Evolutionary conservation across 176 grass and related monocot genomes (phyloP).

Genomic region (Panicum miliaceum): DNA sequence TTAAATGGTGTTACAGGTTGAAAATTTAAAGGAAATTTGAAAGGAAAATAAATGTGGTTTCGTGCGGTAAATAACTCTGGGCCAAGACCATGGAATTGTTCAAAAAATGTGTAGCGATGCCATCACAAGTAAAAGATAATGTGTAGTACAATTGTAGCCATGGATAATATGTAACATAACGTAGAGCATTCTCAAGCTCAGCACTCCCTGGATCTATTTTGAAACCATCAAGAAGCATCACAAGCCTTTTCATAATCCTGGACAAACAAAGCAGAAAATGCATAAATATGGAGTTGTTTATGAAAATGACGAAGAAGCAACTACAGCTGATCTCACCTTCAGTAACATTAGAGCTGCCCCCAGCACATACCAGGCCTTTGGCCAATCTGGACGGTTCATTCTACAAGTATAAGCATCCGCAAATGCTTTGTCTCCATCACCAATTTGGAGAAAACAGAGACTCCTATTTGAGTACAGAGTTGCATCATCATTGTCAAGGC

Average conservation of each 20-base stretch:
- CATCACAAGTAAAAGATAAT: background rate
- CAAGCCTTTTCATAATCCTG: slow-evolving; percentile 43
- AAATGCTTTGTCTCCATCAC: slow-evolving; percentile 27
- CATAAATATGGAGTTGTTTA: background rate
- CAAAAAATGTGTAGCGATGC: background rate
- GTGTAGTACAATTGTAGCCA: background rate
- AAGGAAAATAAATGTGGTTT: background rate
- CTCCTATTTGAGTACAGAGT: slow-evolving; percentile 26
- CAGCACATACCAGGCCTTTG: slow-evolving; percentile 22
- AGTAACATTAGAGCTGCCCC: slow-evolving; percentile 43
- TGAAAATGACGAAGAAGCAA: background rate
- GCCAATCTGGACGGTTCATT: slow-evolving; percentile 30
- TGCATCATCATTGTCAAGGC: slow-evolving; percentile 29
- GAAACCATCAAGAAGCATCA: slow-evolving; percentile 41
- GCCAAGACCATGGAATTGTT: background rate
- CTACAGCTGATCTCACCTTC: slow-evolving; percentile 24
- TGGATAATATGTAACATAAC: too few species aligned
- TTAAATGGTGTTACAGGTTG: background rate
- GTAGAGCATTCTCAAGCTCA: slow-evolving; percentile 17
- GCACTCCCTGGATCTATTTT: slow-evolving; percentile 30
- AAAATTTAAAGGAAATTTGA: background rate
- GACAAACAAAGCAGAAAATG: slow-evolving; percentile 29
- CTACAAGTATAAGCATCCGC: slow-evolving; percentile 24
- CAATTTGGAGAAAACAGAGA: slow-evolving; percentile 30
- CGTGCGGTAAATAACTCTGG: background rate